Evolutionary conservation across 2,329 filamentous ascomycete genomes (phyloP), one percentile per base, ranked within the genome.

Genomic region (Diaporthe nobilis): DNA sequence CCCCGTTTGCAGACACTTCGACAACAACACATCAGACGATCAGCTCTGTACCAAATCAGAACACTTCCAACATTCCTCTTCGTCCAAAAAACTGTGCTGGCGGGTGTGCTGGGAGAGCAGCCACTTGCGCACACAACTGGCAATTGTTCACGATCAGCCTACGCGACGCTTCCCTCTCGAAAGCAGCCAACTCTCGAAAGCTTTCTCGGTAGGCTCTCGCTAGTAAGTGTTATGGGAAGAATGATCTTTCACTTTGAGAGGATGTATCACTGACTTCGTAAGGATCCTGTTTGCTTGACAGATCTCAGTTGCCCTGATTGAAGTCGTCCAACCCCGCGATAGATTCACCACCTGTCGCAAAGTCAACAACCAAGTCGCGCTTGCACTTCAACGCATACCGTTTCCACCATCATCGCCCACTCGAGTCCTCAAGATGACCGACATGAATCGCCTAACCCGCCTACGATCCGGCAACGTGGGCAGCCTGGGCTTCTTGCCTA

Each of bases 171-270:
- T n/a, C 42, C 9, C 2, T n/a, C 28, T 34, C 2, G 28, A 6
- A 22, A 31, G 4, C 25, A 34, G 5, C 5, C 61, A 25, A 9
- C 15, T 12, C 25, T 65, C 17, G 9, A 31, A 15, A 47, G 12
- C 8, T 15, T 65, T 9, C n/a, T 28, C 20, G 7, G 34, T 9
- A 25, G 8, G 25, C 4, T 9, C 17, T 8, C 28, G 5, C 61
- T n/a, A 20, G 17, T 34, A 28, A 47, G 39, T 34, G 2, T 47
- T 1, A 28, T 15, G 25, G 4, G 3, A 31, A 12, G 39, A 17
- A 4, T 20, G 3, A 7, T 10, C 15, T 47, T 25, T 1, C 6
- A 17, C 15, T 39, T 4, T 34, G 3, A 1, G 3, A 5, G 1
- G 57, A 17, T 34, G 7, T 3, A 22, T 13, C 39, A 8, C 61